A percentile compares a stretch with the other conserved stretches of the same genome.
Conservation (phyloP, 164 flowering plant species). For the Vitis amurensis region DNA sequence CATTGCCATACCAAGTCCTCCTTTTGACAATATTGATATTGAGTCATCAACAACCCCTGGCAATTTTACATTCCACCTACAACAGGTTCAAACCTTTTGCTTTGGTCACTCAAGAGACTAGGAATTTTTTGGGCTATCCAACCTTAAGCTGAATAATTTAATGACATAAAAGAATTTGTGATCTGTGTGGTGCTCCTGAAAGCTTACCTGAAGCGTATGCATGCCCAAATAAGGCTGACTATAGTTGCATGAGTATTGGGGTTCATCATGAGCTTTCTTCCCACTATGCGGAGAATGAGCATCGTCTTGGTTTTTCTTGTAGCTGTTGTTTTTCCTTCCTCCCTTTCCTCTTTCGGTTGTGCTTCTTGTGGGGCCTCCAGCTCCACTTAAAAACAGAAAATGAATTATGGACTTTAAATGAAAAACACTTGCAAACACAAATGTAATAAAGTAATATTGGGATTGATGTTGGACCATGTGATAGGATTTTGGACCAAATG, state of each 20-base stretch:
- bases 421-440: neutral
- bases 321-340: slow-evolving; percentile 22
- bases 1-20: slow-evolving; percentile 95
- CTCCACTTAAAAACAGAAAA: slow-evolving; percentile 28
- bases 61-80: slow-evolving; percentile 61
- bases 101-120: neutral
- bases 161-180: neutral
- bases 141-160: neutral
- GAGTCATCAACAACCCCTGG: slow-evolving; percentile 60
- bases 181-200: neutral
- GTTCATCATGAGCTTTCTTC: slow-evolving; percentile 66
- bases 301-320: slow-evolving; percentile 30
- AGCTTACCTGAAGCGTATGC: slow-evolving; percentile 57
- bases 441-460: neutral
- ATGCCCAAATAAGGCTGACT: slow-evolving; percentile 68
- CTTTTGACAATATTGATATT: slow-evolving; percentile 56
- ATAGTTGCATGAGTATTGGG: slow-evolving; percentile 80
- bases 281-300: slow-evolving; percentile 49
- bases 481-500: neutral
- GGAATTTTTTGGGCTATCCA: neutral
- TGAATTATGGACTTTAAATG: neutral
- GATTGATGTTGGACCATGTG: neutral
- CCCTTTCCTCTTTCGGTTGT: slow-evolving; percentile 29
- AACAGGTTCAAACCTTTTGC: slow-evolving; percentile 13
- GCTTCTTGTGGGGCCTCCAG: slow-evolving; percentile 35